phyloP scores from a whole-genome alignment of 257 asterid species.

The Cordia subcordata region DNA sequence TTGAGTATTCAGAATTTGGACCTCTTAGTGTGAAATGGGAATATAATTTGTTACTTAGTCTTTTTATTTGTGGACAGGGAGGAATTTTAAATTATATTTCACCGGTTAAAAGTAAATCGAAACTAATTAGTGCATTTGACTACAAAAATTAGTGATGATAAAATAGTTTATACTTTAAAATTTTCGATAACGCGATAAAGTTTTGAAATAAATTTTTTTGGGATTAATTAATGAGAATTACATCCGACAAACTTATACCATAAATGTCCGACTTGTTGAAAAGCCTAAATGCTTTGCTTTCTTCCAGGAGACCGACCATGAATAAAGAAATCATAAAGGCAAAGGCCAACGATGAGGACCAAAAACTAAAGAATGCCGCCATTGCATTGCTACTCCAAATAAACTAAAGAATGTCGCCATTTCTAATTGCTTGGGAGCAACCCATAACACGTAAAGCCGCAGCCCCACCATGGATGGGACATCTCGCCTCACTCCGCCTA shows the following conservation, averaged over 20 bases:
- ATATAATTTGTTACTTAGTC: conserved; percentile 20
- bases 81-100: too few relatives aligned
- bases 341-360: conserved; percentile 17
- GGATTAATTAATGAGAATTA: too few relatives aligned
- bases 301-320: conserved; percentile 58
- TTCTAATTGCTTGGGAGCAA: too few relatives aligned
- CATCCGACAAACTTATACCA: background rate
- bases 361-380: conserved; percentile 2
- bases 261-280: conserved; percentile 23
- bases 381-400: too few relatives aligned
- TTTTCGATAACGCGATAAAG: too few relatives aligned
- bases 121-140: too few relatives aligned
- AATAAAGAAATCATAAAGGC: conserved; percentile 32
- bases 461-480: conserved; percentile 7
- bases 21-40: conserved; percentile 19
- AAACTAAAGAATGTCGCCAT: too few relatives aligned
- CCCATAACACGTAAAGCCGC: conserved; percentile 10
- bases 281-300: conserved; percentile 38
- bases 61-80: conserved; percentile 14
- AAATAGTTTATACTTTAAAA: too few relatives aligned
- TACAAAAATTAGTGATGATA: too few relatives aligned
- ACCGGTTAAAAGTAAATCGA: too few relatives aligned
- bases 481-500: background rate
- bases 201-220: too few relatives aligned
- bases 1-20: conserved; percentile 31